Evolutionary conservation across 192 early-diverging fungal species (phyloP), one percentile per base, ranked within the genome.

Genomic region (Spizellomyces punctatus): DNA sequence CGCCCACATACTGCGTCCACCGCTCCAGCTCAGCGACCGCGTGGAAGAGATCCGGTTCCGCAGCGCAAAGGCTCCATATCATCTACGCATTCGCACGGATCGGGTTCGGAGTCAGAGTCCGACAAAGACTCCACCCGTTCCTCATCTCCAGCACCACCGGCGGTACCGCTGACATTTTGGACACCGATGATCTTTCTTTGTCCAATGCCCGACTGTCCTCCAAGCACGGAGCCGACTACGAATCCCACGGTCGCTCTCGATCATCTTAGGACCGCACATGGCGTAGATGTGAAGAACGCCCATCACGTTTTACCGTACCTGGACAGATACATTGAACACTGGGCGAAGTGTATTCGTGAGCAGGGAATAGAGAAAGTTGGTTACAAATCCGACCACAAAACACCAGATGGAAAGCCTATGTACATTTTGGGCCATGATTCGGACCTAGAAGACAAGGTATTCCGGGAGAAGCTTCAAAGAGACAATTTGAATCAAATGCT

Each of bases 261-360:
- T 0, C 94, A 95, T 74, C 65, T 95, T 64, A 83, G 86, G 49
- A 74, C 82, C 14, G 80, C 66, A 6, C 94, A 95, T 77, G 49
- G 81, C 10, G 22, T 93, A 43, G 75, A 75, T 3, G 89, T 95
- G 68, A 85, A 85, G 69, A 88, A 92, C 63, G 75, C 92, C 14
- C 85, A 89, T 64, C 92, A 93, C 64, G 91, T 93, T 83, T 87
- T 89, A 64, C 88, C 93, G 66, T 83, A 86, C 4, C 66, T 94
- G 50, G 91, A 95, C 62, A 74, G 79, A 22, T 95, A 95, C 76
- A 71, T 95, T 21, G 80, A 82, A 46, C 83, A 86, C 58, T 95
- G 91, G 90, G 89, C 92, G 6, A 77, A 82, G 46, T 75, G 78
- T 55, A 67, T 91, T 8, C 71, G 69, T 7, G 61, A 59, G 52